Conservation (phyloP, 1,284 basidiomycete genomes). For the Inonotus obliquus region DNA sequence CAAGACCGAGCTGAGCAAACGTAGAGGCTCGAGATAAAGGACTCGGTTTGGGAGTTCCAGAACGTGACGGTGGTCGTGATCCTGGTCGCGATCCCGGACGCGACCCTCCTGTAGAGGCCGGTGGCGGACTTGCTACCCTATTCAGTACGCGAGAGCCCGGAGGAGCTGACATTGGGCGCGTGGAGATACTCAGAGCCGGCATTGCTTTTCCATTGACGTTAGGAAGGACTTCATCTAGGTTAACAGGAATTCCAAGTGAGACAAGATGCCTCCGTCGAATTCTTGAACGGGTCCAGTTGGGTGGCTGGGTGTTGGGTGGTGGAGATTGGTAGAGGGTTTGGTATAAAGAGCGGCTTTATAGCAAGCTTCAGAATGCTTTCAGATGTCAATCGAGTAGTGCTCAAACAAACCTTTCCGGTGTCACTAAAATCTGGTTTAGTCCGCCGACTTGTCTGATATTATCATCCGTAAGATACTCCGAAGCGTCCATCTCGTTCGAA, state of each 20-base stretch:
- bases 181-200: constrained; percentile 76
- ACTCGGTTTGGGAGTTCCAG: constrained; percentile 52
- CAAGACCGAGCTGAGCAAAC: constrained; percentile 55
- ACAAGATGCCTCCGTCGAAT: constrained; percentile 87
- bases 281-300: constrained; percentile 88
- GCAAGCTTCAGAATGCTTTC: not conserved
- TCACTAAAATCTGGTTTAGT: constrained; percentile 69
- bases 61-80: constrained; percentile 32
- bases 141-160: constrained; percentile 48
- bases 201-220: constrained; percentile 65
- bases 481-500: constrained; percentile 48
- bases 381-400: not conserved
- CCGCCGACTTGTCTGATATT: constrained; percentile 77
- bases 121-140: constrained; percentile 34
- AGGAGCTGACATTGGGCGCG: constrained; percentile 75
- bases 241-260: constrained; percentile 86
- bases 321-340: constrained; percentile 57
- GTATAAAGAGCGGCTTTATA: constrained; percentile 69
- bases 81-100: constrained; percentile 34
- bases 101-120: constrained; percentile 37
- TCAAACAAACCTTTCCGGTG: constrained; percentile 59
- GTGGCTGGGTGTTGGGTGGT: constrained; percentile 65
- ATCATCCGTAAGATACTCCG: constrained; percentile 59
- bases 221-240: constrained; percentile 86
- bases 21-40: constrained; percentile 33